These are phyloP conservation scores for Aspergillus bertholletiae DNA, from an alignment of 495 filamentous ascomycete species.

Conservation along the genomic window DNA sequence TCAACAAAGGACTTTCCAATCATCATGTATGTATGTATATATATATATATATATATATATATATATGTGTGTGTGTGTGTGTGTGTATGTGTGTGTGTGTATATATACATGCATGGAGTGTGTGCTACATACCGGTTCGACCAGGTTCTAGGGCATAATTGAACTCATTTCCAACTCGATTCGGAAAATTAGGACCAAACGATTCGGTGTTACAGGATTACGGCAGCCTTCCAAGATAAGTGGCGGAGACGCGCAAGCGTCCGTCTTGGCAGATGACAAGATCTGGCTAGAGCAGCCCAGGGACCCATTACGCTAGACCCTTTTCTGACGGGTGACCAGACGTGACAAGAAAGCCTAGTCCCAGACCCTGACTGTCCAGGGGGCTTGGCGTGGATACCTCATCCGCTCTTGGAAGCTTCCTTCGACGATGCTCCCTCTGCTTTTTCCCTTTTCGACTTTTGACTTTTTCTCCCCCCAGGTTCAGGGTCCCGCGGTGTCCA, in stretches of 20 bases:
- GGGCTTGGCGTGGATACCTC: conserved; percentile 26
- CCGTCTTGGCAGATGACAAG: conserved; percentile 39
- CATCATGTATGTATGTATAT: neutral
- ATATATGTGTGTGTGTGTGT: too few species aligned
- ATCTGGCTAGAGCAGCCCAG: conserved; percentile 33
- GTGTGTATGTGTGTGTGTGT: neutral
- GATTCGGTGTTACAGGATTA: conserved; percentile 21
- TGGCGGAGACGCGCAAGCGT: conserved; percentile 48
- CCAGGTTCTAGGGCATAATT: neutral
- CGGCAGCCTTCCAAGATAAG: conserved; percentile 19
- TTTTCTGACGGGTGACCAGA: conserved; percentile 6
- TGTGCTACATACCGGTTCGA: neutral
- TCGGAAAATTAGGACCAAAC: conserved; percentile 6
- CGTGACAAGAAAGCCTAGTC: conserved; percentile 11
- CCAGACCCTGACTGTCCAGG: conserved; percentile 16
- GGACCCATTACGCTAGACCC: conserved; percentile 22
- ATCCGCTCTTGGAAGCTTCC: conserved; percentile 4
- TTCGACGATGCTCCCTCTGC: neutral
- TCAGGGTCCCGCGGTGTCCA: too few species aligned
- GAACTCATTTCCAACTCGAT: conserved; percentile 1
- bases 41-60: too few species aligned
- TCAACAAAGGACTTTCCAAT: neutral
- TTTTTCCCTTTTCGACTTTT: neutral
- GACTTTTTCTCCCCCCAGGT: neutral
- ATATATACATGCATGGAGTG: neutral